Conservation (phyloP, 495 filamentous ascomycete species). For the Penicillium psychrofluorescens region DNA sequence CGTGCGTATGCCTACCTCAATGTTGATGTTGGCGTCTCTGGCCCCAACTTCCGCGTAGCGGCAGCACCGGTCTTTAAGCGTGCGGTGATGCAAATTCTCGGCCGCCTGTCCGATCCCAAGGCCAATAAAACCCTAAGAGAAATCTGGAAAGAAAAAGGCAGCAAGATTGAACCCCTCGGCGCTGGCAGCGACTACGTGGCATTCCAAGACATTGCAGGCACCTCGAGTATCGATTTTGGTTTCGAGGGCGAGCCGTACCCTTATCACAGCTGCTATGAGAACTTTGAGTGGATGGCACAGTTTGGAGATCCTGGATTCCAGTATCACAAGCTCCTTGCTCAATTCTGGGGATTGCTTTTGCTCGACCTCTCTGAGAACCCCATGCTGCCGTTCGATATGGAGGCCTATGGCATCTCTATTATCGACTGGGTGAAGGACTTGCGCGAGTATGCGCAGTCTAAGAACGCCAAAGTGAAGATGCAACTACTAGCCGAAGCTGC, state of each 20-base stretch:
- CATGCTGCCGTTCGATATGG: slow-evolving; percentile 76
- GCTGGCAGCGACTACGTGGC: slow-evolving; percentile 84
- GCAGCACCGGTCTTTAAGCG: slow-evolving; percentile 73
- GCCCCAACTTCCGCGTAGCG: slow-evolving; percentile 63
- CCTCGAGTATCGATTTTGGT: slow-evolving; percentile 77
- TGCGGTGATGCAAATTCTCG: slow-evolving; percentile 62
- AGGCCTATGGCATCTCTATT: slow-evolving; percentile 62
- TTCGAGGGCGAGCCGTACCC: slow-evolving; percentile 67
- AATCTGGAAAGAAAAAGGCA: slow-evolving; percentile 64
- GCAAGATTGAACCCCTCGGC: slow-evolving; percentile 57
- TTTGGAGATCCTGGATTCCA: slow-evolving; percentile 75
- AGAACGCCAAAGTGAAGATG: slow-evolving; percentile 46
- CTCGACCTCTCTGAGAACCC: slow-evolving; percentile 76
- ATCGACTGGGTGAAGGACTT: slow-evolving; percentile 57
- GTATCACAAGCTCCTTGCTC: slow-evolving; percentile 72
- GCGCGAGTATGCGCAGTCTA: slow-evolving; percentile 52
- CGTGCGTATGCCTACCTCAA: slow-evolving; percentile 82
- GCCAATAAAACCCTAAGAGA: slow-evolving; percentile 66
- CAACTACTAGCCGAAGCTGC: slow-evolving; percentile 54
- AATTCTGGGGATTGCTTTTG: slow-evolving; percentile 76
- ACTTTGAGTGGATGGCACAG: slow-evolving; percentile 74
- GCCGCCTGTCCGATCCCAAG: slow-evolving; percentile 63
- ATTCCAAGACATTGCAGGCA: slow-evolving; percentile 92
- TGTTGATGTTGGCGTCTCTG: slow-evolving; percentile 77
- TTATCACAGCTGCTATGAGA: slow-evolving; percentile 82